phyloP scores from a whole-genome alignment of 805 yeast genomes.

The Brettanomyces naardenensis region DNA sequence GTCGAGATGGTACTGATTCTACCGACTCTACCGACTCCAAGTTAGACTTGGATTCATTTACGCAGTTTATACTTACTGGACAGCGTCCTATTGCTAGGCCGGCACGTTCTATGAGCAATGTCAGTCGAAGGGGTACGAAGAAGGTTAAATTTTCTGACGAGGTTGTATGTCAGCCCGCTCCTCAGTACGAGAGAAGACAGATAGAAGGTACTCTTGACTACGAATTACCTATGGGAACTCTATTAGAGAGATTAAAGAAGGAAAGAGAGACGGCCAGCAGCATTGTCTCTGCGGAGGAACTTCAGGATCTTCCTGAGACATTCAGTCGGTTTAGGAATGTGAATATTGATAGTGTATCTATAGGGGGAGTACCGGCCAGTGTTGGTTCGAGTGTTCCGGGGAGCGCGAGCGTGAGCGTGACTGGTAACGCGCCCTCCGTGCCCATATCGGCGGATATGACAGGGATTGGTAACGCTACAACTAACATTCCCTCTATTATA shows the following conservation, averaged over 20 bases:
- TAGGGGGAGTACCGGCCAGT: conserved; percentile 9
- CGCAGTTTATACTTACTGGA: conserved; percentile 78
- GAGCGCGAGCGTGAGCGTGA: background rate
- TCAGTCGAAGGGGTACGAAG: conserved; percentile 27
- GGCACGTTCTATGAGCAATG: conserved; percentile 19
- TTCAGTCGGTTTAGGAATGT: conserved; percentile 41
- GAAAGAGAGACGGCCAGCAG: conserved; percentile 6
- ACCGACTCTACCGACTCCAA: conserved; percentile 23
- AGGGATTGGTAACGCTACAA: too few species aligned
- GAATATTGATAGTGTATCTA: conserved; percentile 48
- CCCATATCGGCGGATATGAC: too few species aligned
- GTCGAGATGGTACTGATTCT: conserved; percentile 5
- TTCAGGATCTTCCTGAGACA: background rate
- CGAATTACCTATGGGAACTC: conserved; percentile 71
- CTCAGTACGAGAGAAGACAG: conserved; percentile 8
- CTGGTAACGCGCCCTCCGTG: background rate
- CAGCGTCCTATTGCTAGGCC: conserved; percentile 58
- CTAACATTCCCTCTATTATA: conserved; percentile 39
- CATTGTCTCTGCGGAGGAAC: background rate
- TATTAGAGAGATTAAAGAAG: conserved; percentile 38
- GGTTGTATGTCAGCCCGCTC: conserved; percentile 31
- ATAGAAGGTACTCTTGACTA: conserved; percentile 35
- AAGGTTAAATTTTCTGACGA: conserved; percentile 70
- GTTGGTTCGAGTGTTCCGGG: too few species aligned
- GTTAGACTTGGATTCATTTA: conserved; percentile 78